Conservation (phyloP, 257 asterid genomes). For the Solanum rostratum region DNA sequence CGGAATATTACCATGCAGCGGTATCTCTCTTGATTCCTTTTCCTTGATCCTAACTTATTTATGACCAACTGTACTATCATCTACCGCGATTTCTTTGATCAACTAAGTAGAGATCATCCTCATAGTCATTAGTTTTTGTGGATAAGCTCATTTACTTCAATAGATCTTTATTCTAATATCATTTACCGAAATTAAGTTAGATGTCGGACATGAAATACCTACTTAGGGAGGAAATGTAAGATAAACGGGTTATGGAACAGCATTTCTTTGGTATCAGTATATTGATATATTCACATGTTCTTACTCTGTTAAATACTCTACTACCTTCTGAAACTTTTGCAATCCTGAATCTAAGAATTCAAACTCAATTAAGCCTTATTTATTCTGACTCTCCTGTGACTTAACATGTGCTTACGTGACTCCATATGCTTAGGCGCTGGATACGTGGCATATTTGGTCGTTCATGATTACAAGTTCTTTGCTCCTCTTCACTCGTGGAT, state of each 20-base stretch:
- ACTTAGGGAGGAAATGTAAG: not conserved
- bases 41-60: not conserved
- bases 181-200: not conserved
- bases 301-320: not conserved
- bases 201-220: not conserved
- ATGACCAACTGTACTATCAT: not conserved
- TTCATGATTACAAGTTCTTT: conserved; percentile 11
- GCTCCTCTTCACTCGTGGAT: not conserved
- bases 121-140: not conserved
- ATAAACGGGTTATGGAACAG: not conserved
- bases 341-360: not conserved
- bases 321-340: not conserved
- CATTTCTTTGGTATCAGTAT: not conserved
- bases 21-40: conserved; percentile 15
- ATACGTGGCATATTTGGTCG: conserved; percentile 53
- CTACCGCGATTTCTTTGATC: not conserved
- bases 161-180: not conserved
- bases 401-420: not conserved
- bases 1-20: conserved; percentile 45
- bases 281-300: not conserved
- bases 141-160: not conserved
- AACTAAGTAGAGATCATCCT: not conserved
- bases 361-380: not conserved
- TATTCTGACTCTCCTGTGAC: not conserved
- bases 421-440: conserved; percentile 54